A percentile compares a stretch with the other conserved stretches of the same genome.
phyloP scores from a whole-genome alignment of 2,329 filamentous ascomycete genomes.

The Sporothrix globosa region DNA sequence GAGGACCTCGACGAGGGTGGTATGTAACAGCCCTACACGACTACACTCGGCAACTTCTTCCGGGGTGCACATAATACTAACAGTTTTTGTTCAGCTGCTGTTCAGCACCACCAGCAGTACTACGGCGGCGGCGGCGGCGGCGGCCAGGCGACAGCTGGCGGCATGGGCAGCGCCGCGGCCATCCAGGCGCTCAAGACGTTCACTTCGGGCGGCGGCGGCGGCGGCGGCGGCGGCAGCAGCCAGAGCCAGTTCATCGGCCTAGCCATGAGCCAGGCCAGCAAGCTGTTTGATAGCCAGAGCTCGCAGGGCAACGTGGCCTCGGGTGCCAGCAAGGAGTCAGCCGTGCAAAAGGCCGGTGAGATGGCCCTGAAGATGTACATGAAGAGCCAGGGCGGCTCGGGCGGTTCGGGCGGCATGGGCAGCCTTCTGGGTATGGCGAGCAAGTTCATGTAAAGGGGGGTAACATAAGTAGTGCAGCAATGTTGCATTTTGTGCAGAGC shows the following conservation, averaged over 20 bases:
- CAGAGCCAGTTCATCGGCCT: conserved; percentile 82
- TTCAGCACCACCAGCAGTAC: conserved; percentile 74
- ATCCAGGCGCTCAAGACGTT: conserved; percentile 85
- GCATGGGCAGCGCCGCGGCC: conserved; percentile 72
- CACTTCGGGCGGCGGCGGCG: conserved; percentile 49
- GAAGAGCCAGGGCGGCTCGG: conserved; percentile 67
- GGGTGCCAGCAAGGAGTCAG: conserved; percentile 76
- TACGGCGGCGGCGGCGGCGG: conserved; percentile 60
- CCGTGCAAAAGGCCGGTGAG: conserved; percentile 77
- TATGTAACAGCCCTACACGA: conserved; percentile 38
- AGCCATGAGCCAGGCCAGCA: conserved; percentile 85
- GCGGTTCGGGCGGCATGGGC: conserved; percentile 53
- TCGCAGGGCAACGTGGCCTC: conserved; percentile 57
- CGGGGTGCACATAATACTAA: not conserved
- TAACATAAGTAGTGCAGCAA: not conserved
- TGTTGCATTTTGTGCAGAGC: not conserved
- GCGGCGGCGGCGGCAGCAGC: conserved; percentile 53
- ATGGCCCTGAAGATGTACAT: conserved; percentile 90
- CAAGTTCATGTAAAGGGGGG: conserved; percentile 49
- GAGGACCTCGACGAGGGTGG: conserved; percentile 57
- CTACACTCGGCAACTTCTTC: too few species aligned
- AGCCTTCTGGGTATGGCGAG: conserved; percentile 52
- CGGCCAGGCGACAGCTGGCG: conserved; percentile 50
- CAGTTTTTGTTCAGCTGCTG: conserved; percentile 48
- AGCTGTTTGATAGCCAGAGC: conserved; percentile 66